A percentile compares a stretch with the other conserved stretches of the same genome.
These are phyloP conservation scores for Colletotrichum tropicale DNA, from an alignment of 2,329 filamentous ascomycete genomes.

Conservation along the genomic window DNA sequence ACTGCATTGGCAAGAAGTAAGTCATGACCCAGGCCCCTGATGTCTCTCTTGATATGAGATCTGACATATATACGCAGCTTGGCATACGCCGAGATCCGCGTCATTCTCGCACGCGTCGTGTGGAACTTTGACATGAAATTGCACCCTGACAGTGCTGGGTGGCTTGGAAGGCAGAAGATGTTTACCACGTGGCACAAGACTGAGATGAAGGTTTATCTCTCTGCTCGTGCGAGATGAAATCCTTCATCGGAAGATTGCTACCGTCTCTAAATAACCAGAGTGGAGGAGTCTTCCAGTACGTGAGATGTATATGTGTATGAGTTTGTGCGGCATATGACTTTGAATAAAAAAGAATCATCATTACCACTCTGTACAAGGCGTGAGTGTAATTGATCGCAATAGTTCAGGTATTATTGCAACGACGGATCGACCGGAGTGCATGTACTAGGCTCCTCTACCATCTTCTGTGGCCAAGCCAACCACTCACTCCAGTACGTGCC, in stretches of 20 bases:
- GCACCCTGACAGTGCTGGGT: slow-evolving; percentile 30
- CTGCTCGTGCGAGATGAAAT: neutral
- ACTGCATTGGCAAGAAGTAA: slow-evolving; percentile 56
- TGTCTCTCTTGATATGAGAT: neutral
- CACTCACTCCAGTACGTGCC: slow-evolving; percentile 34
- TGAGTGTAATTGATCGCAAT: neutral
- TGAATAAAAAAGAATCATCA: too few relatives aligned
- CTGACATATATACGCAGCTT: neutral
- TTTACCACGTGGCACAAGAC: slow-evolving; percentile 18
- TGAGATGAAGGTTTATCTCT: slow-evolving; percentile 11
- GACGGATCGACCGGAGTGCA: neutral
- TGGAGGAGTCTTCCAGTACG: too few relatives aligned
- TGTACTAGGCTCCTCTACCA: fast-evolving
- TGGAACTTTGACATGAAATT: slow-evolving; percentile 19
- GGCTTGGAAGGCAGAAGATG: slow-evolving; percentile 32
- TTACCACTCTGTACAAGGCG: too few relatives aligned
- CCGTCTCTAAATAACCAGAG: too few relatives aligned
- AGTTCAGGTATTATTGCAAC: neutral
- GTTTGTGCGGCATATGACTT: too few relatives aligned
- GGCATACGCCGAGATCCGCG: slow-evolving; percentile 12
- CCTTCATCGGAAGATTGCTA: too few relatives aligned
- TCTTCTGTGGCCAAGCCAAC: slow-evolving; percentile 22
- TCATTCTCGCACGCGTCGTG: slow-evolving; percentile 3
- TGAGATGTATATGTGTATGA: too few relatives aligned
- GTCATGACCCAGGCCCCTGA: slow-evolving; percentile 16